Percentiles rank a stretch among this genome's conserved stretches.
Evolutionary conservation across 2,329 filamentous ascomycete genomes (phyloP).

Genomic region (Diplodia corticola): DNA sequence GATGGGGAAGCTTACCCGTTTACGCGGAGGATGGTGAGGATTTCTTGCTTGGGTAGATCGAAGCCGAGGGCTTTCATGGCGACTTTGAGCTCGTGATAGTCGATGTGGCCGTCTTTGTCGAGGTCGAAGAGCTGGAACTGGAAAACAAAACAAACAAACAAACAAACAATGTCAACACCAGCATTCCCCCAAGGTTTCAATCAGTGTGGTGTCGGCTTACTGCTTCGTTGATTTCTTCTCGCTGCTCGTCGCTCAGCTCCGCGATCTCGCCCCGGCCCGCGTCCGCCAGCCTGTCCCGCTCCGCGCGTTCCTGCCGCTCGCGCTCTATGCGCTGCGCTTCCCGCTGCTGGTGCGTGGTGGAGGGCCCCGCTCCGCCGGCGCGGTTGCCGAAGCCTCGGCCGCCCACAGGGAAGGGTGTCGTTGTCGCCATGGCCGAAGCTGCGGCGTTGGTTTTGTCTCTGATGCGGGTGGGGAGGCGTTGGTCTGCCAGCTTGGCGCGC

Average conservation of each 20-base stretch:
- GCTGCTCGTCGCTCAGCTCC: slow-evolving; percentile 78
- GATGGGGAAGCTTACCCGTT: slow-evolving; percentile 63
- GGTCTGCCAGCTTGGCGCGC: slow-evolving; percentile 9
- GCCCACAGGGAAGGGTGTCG: slow-evolving; percentile 2
- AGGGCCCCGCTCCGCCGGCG: slow-evolving; percentile 27
- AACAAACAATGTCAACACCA: background rate
- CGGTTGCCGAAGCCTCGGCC: slow-evolving; percentile 49
- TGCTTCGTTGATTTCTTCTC: slow-evolving; percentile 90
- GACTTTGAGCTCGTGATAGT: slow-evolving; percentile 98
- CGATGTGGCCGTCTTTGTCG: slow-evolving; percentile 89
- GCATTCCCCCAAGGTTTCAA: no score
- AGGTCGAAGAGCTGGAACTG: slow-evolving; percentile 95
- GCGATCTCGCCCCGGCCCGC: slow-evolving; percentile 52
- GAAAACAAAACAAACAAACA: background rate
- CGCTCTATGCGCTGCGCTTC: slow-evolving; percentile 45
- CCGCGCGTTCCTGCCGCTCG: slow-evolving; percentile 42
- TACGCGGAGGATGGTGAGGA: slow-evolving; percentile 76
- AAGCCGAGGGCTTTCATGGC: slow-evolving; percentile 94
- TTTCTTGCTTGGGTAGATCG: slow-evolving; percentile 82
- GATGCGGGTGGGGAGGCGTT: slow-evolving; percentile 17
- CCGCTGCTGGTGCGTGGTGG: slow-evolving; percentile 38
- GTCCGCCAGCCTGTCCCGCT: slow-evolving; percentile 48
- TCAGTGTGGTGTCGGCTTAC: slow-evolving; percentile 54
- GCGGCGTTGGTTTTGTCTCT: slow-evolving; percentile 24
- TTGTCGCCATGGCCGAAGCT: slow-evolving; percentile 7